These are phyloP conservation scores for Glutinoglossum americanum DNA, from an alignment of 495 filamentous ascomycete species.

Conservation along the genomic window DNA sequence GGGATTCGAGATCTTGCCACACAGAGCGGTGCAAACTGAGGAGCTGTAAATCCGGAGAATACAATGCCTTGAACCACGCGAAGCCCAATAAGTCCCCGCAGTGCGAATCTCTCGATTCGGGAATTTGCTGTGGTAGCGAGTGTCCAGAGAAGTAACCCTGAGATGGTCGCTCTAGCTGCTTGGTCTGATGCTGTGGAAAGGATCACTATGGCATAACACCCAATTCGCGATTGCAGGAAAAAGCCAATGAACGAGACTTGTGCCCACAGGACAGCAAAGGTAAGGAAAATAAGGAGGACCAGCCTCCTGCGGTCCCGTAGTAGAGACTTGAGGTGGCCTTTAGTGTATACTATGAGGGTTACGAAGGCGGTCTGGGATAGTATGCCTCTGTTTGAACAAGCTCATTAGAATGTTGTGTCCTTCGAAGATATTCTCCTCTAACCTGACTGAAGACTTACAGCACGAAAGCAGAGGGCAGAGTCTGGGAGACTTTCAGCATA, in stretches of 20 bases:
- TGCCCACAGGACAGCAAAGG: not conserved
- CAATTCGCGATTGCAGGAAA: not conserved
- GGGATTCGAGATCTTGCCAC: not conserved
- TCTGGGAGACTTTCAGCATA: not conserved
- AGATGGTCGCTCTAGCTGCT: not conserved
- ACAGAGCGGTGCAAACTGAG: not conserved
- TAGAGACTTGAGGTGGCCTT: not conserved
- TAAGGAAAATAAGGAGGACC: not conserved
- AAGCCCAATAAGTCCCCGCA: not conserved
- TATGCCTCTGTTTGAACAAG: not conserved
- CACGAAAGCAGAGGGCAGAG: not conserved
- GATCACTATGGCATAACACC: not conserved
- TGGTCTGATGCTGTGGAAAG: not conserved
- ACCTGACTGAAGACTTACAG: not conserved
- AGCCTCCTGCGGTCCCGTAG: not conserved
- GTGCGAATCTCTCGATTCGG: not conserved
- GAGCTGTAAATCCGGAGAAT: not conserved
- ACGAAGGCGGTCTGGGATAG: not conserved
- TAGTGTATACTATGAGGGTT: not conserved
- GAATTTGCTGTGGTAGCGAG: not conserved
- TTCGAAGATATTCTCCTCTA: not conserved
- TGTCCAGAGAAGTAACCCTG: not conserved
- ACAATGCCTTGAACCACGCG: not conserved
- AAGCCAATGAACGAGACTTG: not conserved
- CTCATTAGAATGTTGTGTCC: not conserved